Conservation (phyloP, 768 basidiomycete species). For the Naematelia aurantialba region DNA sequence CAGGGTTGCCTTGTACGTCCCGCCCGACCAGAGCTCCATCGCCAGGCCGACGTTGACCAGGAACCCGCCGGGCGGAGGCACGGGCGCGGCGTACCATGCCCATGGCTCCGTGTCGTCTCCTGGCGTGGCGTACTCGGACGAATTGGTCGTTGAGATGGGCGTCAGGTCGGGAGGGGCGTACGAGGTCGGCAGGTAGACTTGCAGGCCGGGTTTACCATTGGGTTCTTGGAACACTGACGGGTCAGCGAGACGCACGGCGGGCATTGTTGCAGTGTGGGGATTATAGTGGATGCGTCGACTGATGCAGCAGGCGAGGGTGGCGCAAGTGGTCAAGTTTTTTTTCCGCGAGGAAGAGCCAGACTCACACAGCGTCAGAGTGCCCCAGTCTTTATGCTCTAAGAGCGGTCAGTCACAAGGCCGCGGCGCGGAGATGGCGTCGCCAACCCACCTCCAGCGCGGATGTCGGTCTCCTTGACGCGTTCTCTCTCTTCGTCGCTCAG, state of each 20-base stretch:
- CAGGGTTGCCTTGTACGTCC: constrained; percentile 19
- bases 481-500: constrained; percentile 4
- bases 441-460: constrained; percentile 18
- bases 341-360: not conserved
- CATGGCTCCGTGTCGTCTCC: not conserved
- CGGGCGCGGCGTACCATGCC: constrained; percentile 18
- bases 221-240: constrained; percentile 21
- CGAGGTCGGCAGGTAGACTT: constrained; percentile 20
- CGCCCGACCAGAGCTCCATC: constrained; percentile 24
- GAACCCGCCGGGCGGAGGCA: constrained; percentile 19
- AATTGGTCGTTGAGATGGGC: not conserved
- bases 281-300: too few relatives aligned
- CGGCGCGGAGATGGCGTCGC: not conserved
- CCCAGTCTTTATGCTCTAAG: constrained; percentile 27
- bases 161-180: not conserved
- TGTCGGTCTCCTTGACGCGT: constrained; percentile 10
- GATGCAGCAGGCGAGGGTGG: too few relatives aligned
- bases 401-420: too few relatives aligned
- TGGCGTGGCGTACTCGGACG: not conserved
- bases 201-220: constrained; percentile 15
- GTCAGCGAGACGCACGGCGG: not conserved
- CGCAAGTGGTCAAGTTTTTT: too few relatives aligned
- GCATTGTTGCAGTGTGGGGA: too few relatives aligned
- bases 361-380: constrained; percentile 20
- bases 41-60: constrained; percentile 23